Evolutionary conservation across 1,284 basidiomycete species (phyloP).

Genomic region (Cutaneotrichosporon curvatum): DNA sequence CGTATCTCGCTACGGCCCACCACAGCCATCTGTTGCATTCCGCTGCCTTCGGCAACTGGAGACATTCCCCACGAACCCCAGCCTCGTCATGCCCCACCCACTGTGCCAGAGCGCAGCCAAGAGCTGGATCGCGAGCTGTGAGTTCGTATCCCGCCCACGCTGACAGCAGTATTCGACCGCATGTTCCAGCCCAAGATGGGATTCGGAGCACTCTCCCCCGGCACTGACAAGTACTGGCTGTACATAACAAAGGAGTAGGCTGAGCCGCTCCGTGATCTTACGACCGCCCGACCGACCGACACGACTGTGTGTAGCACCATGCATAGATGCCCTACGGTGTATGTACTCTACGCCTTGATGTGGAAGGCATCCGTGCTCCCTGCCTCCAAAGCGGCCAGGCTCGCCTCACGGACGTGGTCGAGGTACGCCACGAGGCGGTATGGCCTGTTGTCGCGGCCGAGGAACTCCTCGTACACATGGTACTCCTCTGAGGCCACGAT

Average conservation of each 20-base stretch:
- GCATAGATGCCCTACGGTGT: not conserved
- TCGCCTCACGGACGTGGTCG: conserved; percentile 59
- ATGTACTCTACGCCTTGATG: conserved; percentile 24
- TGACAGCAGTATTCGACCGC: conserved; percentile 67
- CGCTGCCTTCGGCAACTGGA: conserved; percentile 27
- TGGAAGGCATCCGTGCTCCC: conserved; percentile 68
- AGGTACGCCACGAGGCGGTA: conserved; percentile 63
- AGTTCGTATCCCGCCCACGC: conserved; percentile 35
- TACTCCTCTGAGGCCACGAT: conserved; percentile 83
- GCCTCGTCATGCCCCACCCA: conserved; percentile 80
- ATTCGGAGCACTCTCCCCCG: conserved; percentile 24
- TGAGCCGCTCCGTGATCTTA: too few species aligned
- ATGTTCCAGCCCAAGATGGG: conserved; percentile 58
- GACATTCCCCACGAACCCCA: conserved; percentile 70
- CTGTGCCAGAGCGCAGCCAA: conserved; percentile 81
- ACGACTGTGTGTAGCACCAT: conserved; percentile 4
- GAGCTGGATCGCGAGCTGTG: conserved; percentile 72
- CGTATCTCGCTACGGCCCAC: conserved; percentile 72
- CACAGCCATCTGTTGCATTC: conserved; percentile 32
- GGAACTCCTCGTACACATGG: conserved; percentile 80
- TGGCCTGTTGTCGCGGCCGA: conserved; percentile 50
- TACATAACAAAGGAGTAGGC: conserved; percentile 17
- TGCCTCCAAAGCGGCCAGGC: conserved; percentile 60
- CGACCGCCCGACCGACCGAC: not conserved
- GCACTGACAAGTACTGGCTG: conserved; percentile 41